Conservation (phyloP, 2,329 filamentous ascomycete genomes). For the Metarhizium humberi region DNA sequence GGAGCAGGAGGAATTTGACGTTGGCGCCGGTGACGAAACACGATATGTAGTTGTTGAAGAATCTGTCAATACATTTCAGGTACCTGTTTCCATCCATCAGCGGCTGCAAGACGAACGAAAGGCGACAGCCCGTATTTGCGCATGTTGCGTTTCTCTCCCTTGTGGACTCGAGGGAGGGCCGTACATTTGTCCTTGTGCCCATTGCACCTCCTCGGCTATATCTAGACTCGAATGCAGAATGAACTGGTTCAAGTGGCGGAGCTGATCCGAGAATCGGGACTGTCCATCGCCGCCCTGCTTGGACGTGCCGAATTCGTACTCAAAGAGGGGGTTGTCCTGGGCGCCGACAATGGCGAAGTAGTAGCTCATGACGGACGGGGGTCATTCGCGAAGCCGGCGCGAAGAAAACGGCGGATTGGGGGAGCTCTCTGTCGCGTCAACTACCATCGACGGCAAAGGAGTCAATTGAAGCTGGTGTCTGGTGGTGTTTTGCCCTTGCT, state of each 20-base stretch:
- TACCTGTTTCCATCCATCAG: constrained; percentile 49
- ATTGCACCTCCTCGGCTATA: constrained; percentile 93
- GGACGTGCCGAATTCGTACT: constrained; percentile 92
- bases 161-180: constrained; percentile 11
- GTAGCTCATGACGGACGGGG: constrained; percentile 67
- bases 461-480: too few species aligned
- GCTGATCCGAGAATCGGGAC: constrained; percentile 78
- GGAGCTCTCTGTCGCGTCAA: background rate
- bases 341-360: constrained; percentile 97
- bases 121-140: too few species aligned
- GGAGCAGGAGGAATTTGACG: constrained; percentile 87
- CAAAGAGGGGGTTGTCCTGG: constrained; percentile 91
- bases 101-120: background rate
- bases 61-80: constrained; percentile 92
- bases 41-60: constrained; percentile 91
- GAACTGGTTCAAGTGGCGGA: constrained; percentile 93
- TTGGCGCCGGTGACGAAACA: constrained; percentile 91
- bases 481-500: background rate
- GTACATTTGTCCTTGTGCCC: constrained; percentile 77
- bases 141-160: too few species aligned
- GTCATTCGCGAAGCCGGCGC: constrained; percentile 1
- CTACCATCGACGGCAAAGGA: too few species aligned
- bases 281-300: constrained; percentile 92
- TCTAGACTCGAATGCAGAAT: constrained; percentile 90
- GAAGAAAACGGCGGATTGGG: background rate